A percentile compares a stretch with the other conserved stretches of the same genome.
These are phyloP conservation scores for Peziza echinospora DNA, from an alignment of 495 filamentous ascomycete species.

Conservation along the genomic window DNA sequence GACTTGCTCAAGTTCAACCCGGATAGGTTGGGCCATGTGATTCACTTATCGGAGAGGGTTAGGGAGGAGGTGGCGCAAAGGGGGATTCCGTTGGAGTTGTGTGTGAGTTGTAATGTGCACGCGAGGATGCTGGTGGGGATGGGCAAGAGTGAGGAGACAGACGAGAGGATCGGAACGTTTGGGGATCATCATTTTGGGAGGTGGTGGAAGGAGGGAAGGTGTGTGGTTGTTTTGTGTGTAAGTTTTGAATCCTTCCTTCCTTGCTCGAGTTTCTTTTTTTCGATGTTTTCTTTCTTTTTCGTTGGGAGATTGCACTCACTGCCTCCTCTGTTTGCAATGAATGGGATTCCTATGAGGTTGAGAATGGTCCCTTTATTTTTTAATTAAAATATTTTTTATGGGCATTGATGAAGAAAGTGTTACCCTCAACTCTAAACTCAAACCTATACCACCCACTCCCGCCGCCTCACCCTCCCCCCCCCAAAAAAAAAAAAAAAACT, in stretches of 20 bases:
- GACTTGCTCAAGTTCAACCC: slow-evolving; percentile 42
- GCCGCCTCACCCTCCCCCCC: too few relatives aligned
- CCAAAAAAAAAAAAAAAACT: too few relatives aligned
- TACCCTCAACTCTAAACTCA: too few relatives aligned
- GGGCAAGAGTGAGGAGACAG: neutral
- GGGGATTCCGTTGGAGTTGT: slow-evolving; percentile 47
- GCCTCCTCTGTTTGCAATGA: too few relatives aligned
- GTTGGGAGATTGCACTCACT: too few relatives aligned
- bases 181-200: slow-evolving; percentile 52
- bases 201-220: slow-evolving; percentile 31
- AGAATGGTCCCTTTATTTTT: too few relatives aligned
- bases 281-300: slow-evolving; percentile 1
- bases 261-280: slow-evolving; percentile 7
- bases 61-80: slow-evolving; percentile 32
- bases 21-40: slow-evolving; percentile 58
- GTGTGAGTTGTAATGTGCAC: slow-evolving; percentile 61
- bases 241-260: slow-evolving; percentile 19
- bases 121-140: slow-evolving; percentile 41
- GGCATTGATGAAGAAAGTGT: too few relatives aligned
- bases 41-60: slow-evolving; percentile 40
- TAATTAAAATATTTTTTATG: too few relatives aligned
- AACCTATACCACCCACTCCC: too few relatives aligned
- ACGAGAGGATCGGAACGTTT: slow-evolving; percentile 31
- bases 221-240: slow-evolving; percentile 37
- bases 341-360: too few relatives aligned